Evolutionary conservation across 192 early-diverging fungal species (phyloP).

Genomic region (Linnemannia elongata): DNA sequence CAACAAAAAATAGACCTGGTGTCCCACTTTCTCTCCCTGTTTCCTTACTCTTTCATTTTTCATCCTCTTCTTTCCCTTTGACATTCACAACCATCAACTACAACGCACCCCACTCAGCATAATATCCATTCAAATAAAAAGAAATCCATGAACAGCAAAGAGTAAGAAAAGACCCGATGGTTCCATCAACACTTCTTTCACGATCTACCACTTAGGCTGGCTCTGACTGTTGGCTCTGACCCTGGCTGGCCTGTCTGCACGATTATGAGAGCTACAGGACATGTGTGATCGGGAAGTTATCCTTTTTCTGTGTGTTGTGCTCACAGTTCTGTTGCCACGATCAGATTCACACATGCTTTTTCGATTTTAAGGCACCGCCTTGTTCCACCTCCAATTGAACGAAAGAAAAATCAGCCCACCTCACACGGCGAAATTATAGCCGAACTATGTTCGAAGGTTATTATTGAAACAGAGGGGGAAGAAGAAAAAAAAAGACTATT

Average conservation of each 20-base stretch:
- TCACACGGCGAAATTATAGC: background rate
- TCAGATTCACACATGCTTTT: background rate
- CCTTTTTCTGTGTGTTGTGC: background rate
- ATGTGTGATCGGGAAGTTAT: background rate
- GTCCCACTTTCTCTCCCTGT: background rate
- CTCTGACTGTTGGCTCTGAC: background rate
- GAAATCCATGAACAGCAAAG: background rate
- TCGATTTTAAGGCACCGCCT: background rate
- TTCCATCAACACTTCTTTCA: no score
- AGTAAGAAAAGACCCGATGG: background rate
- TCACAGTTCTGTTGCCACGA: background rate
- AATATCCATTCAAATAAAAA: background rate
- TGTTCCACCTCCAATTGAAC: background rate
- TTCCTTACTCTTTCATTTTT: background rate
- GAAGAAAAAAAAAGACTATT: conserved; percentile 7
- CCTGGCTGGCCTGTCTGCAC: background rate
- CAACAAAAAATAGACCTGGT: conserved; percentile 1
- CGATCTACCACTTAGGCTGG: background rate
- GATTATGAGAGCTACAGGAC: background rate
- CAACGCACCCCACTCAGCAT: background rate
- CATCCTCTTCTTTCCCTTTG: background rate
- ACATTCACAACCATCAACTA: background rate
- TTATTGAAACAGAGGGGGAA: background rate
- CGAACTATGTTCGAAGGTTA: background rate
- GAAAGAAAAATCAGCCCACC: background rate